Conservation (phyloP, 2,329 filamentous ascomycete species). For the Pezicula neosporulosa region DNA sequence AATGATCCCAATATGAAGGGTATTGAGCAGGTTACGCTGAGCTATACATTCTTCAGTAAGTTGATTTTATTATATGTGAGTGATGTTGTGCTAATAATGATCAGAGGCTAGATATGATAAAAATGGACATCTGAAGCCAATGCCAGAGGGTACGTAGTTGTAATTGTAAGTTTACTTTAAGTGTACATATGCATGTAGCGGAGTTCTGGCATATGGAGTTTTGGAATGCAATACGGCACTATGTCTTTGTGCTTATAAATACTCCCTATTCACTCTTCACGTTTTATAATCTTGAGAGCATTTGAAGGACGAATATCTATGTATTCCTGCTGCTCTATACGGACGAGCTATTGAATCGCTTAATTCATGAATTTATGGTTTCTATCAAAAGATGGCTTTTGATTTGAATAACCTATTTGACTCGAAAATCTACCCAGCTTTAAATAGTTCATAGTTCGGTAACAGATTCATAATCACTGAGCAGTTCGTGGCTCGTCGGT, state of each 20-base stretch:
- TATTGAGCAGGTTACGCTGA: constrained; percentile 92
- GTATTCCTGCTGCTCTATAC: too few relatives aligned
- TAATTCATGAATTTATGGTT: too few relatives aligned
- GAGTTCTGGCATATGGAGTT: constrained; percentile 8
- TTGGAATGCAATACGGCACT: not conserved
- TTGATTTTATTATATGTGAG: constrained; percentile 15
- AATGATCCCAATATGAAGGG: constrained; percentile 90
- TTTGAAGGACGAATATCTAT: too few relatives aligned
- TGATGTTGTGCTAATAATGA: constrained; percentile 31
- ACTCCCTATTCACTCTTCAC: not conserved
- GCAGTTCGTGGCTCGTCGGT: too few relatives aligned
- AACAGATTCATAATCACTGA: too few relatives aligned
- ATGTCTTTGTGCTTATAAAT: not conserved
- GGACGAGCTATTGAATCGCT: too few relatives aligned
- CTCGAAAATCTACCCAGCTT: too few relatives aligned
- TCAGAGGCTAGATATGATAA: constrained; percentile 82
- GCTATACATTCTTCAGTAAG: constrained; percentile 98
- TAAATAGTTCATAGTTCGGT: too few relatives aligned
- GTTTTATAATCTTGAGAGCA: not conserved
- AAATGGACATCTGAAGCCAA: constrained; percentile 59
- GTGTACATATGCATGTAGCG: constrained; percentile 15
- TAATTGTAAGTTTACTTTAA: constrained; percentile 2
- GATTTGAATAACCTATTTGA: too few relatives aligned
- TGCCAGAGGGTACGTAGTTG: constrained; percentile 15
- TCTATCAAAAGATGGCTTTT: too few relatives aligned